Evolutionary conservation across 768 basidiomycete species (phyloP).

Genomic region (Amanita muscaria): DNA sequence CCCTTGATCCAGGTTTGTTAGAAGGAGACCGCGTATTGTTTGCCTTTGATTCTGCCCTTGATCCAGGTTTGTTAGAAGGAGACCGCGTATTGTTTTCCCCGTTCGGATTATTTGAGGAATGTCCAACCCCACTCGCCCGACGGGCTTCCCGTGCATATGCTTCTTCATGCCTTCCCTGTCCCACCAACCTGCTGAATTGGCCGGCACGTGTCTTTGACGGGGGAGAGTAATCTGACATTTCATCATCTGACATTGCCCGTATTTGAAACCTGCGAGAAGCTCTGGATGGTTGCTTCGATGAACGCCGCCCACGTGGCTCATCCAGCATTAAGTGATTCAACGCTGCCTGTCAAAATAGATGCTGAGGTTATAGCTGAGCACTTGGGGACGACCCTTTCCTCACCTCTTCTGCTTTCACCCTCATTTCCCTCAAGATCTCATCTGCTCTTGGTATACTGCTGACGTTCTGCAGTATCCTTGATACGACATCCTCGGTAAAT

Average conservation of each 20-base stretch:
- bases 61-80: no score
- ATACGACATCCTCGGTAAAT: constrained; percentile 32
- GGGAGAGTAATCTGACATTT: constrained; percentile 20
- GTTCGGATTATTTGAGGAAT: constrained; percentile 3
- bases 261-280: constrained; percentile 13
- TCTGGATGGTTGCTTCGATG: constrained; percentile 1
- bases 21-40: neutral
- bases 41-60: neutral
- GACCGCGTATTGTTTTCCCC: neutral
- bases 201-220: constrained; percentile 22
- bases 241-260: constrained; percentile 14
- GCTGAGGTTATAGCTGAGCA: neutral
- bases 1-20: no score
- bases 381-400: neutral
- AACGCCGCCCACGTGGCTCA: neutral
- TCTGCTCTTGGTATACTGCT: constrained; percentile 31
- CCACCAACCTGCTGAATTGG: constrained; percentile 23
- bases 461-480: constrained; percentile 25
- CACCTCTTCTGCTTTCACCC: constrained; percentile 24
- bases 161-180: constrained; percentile 27
- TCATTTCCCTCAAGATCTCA: constrained; percentile 28
- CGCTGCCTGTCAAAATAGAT: neutral
- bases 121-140: constrained; percentile 22
- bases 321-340: neutral
- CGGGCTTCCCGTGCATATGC: constrained; percentile 25